Conservation (phyloP, 768 basidiomycete species). For the Solioccasus polychromus region DNA sequence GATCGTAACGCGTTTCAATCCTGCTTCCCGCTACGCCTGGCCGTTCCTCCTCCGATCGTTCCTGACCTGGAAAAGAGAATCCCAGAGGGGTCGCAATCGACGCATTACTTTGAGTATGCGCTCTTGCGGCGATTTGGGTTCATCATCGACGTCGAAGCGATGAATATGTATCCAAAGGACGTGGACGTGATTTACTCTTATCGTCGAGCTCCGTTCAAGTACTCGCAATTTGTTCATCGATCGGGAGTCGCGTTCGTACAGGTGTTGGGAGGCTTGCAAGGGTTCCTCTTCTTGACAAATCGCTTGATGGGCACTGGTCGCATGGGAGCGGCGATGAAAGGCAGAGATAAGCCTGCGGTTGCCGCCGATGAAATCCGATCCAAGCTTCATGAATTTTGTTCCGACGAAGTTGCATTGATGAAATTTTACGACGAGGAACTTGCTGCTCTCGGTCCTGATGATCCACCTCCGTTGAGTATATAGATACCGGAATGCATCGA, state of each 20-base stretch:
- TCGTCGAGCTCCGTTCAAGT: conserved; percentile 68
- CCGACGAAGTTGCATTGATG: conserved; percentile 48
- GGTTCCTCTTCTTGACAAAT: conserved; percentile 89
- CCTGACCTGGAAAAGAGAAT: conserved; percentile 65
- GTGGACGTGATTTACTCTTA: conserved; percentile 90
- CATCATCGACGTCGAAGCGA: conserved; percentile 80
- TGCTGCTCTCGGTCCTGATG: conserved; percentile 44
- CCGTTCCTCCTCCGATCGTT: conserved; percentile 67
- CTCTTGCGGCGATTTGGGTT: conserved; percentile 77
- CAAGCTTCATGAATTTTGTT: conserved; percentile 64
- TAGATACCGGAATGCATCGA: conserved; percentile 22
- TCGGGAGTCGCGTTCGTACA: conserved; percentile 90
- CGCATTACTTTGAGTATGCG: conserved; percentile 79
- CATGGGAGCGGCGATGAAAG: conserved; percentile 52
- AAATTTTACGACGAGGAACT: conserved; percentile 76
- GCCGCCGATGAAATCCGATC: conserved; percentile 61
- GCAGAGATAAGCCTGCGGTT: conserved; percentile 53
- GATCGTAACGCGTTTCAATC: conserved; percentile 89
- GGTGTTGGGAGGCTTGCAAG: conserved; percentile 72
- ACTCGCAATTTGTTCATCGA: conserved; percentile 91
- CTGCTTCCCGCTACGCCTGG: conserved; percentile 80
- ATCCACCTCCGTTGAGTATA: conserved; percentile 44
- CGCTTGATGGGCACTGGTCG: conserved; percentile 73
- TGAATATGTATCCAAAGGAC: conserved; percentile 69
- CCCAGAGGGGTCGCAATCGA: conserved; percentile 61